phyloP scores from a whole-genome alignment of 345 rosid species.

The Populus euphratica region DNA sequence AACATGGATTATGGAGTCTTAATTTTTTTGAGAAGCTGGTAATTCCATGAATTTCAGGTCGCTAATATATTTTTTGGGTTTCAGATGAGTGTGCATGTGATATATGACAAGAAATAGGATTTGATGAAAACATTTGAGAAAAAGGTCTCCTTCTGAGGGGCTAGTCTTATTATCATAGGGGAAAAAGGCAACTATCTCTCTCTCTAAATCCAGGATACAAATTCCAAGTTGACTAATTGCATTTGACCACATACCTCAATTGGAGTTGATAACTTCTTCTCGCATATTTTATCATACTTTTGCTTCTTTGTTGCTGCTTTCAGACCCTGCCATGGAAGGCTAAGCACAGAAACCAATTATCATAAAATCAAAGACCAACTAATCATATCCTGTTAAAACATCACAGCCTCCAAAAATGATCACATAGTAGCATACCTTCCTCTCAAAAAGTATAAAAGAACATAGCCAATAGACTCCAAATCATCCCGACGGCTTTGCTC shows the following conservation, averaged over 20 bases:
- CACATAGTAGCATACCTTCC: constrained; percentile 62
- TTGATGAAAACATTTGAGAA: neutral
- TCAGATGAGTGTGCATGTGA: neutral
- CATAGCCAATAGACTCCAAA: constrained; percentile 56
- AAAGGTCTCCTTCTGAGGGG: neutral
- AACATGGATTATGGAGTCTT: no score
- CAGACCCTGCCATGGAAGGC: constrained; percentile 96
- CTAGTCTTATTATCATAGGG: neutral
- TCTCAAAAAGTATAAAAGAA: constrained; percentile 53
- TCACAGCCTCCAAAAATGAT: neutral
- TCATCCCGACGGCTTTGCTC: constrained; percentile 60
- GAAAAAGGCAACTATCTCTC: neutral
- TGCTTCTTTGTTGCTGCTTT: constrained; percentile 89
- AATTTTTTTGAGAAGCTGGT: no score
- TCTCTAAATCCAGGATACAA: neutral
- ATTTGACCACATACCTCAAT: constrained; percentile 58
- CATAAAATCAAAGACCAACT: neutral
- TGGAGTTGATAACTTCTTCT: constrained; percentile 86
- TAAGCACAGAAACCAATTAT: constrained; percentile 17
- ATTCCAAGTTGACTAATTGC: neutral
- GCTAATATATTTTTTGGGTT: neutral
- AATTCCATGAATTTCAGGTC: neutral
- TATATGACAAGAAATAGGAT: neutral
- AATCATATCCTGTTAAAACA: neutral
- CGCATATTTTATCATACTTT: constrained; percentile 81